A percentile compares a stretch with the other conserved stretches of the same genome.
These are phyloP conservation scores for Xylaria venustula DNA, from an alignment of 495 filamentous ascomycete species.

Conservation along the genomic window DNA sequence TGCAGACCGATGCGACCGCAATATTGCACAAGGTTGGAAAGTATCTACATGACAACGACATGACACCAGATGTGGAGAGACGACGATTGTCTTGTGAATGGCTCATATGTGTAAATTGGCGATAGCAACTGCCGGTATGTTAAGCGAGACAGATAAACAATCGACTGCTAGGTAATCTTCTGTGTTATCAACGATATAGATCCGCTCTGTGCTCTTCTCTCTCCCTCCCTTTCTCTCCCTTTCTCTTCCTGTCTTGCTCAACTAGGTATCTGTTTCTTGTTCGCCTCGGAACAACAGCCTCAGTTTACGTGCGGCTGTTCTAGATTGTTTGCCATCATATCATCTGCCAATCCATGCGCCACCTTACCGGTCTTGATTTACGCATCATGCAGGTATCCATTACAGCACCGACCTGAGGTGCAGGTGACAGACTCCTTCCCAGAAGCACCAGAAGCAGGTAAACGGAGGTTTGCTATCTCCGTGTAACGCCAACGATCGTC, in stretches of 20 bases:
- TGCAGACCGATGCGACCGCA: neutral
- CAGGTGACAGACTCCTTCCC: neutral
- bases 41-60: neutral
- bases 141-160: neutral
- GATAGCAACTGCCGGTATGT: neutral
- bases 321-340: neutral
- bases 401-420: neutral
- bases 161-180: no score
- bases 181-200: neutral
- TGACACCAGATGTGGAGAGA: neutral
- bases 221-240: neutral
- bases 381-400: neutral
- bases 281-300: neutral
- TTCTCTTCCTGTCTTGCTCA: no score
- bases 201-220: neutral
- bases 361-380: neutral
- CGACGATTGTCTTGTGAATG: neutral
- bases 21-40: neutral
- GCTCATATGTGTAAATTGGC: neutral
- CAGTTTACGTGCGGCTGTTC: neutral
- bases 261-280: no score
- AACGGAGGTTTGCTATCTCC: slow-evolving; percentile 3
- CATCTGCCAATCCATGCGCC: neutral
- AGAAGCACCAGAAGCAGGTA: no score
- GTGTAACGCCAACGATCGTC: neutral